Conservation (phyloP, 1,284 basidiomycete species). For the Cutaneotrichosporon cavernicola region DNA sequence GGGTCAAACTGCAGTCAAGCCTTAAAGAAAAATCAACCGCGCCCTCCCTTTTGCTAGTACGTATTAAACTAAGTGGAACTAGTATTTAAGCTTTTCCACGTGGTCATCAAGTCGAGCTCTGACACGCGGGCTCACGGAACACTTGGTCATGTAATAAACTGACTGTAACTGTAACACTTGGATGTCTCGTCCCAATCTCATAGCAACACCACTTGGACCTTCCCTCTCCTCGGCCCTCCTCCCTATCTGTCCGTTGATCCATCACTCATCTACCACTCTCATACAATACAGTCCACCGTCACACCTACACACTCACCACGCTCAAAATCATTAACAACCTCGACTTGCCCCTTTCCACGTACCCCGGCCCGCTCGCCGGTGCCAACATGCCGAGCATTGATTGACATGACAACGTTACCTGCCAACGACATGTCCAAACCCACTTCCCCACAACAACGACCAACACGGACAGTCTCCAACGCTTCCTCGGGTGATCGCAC, state of each 20-base stretch:
- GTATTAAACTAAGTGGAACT: background rate
- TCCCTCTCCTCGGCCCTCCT: background rate
- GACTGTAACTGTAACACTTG: no score
- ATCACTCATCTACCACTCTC: background rate
- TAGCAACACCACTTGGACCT: no score
- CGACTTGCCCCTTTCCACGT: background rate
- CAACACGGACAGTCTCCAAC: background rate
- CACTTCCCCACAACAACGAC: background rate
- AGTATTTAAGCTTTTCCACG: background rate
- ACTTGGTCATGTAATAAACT: no score
- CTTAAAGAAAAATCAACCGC: slow-evolving; percentile 13
- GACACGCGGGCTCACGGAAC: no score
- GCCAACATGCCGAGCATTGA: slow-evolving; percentile 1
- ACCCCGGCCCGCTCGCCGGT: background rate
- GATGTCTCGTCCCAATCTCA: no score
- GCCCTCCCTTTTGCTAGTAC: background rate
- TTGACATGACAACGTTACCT: background rate
- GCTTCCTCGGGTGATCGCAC: slow-evolving; percentile 12
- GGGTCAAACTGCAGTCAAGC: no score
- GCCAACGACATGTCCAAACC: background rate
- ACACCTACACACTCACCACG: background rate
- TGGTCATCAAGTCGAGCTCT: background rate
- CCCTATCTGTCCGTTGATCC: background rate
- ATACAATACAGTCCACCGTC: background rate
- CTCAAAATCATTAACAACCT: background rate